Evolutionary conservation across 1,284 basidiomycete genomes (phyloP).

Genomic region (Pseudozyma sp.): DNA sequence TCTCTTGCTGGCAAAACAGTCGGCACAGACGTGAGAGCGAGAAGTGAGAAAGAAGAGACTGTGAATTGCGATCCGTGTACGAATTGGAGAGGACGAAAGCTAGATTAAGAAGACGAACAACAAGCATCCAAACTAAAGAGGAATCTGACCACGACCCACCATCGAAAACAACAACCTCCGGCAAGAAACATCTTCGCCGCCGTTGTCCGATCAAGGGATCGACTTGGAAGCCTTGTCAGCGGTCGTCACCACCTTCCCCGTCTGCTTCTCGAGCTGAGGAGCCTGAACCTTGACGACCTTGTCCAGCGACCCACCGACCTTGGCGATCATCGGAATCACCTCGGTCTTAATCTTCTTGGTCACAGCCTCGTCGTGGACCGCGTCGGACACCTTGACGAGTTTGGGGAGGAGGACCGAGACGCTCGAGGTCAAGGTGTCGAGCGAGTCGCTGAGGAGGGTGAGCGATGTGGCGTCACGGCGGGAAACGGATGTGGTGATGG

Average conservation of each 20-base stretch:
- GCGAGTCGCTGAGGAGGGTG: constrained; percentile 17
- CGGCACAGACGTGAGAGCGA: background rate
- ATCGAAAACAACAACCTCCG: no score
- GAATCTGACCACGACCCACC: no score
- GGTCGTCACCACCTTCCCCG: background rate
- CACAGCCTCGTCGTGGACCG: constrained; percentile 4
- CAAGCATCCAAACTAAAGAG: background rate
- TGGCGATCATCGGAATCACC: constrained; percentile 14
- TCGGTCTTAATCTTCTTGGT: constrained; percentile 6
- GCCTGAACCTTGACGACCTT: constrained; percentile 4
- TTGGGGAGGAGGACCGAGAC: constrained; percentile 7
- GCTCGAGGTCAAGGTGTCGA: constrained; percentile 12
- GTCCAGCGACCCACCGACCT: background rate
- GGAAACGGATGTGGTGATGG: background rate
- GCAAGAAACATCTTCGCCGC: no score
- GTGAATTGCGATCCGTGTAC: background rate
- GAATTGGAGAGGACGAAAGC: background rate
- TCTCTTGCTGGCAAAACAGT: no score
- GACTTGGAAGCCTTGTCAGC: constrained; percentile 15
- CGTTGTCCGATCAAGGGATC: background rate
- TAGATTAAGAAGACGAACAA: background rate
- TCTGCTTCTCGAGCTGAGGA: constrained; percentile 4
- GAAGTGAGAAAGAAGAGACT: constrained; percentile 1
- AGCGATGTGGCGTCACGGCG: background rate
- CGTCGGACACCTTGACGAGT: constrained; percentile 18